These are phyloP conservation scores for Penicillium sp. DNA, from an alignment of 2,329 filamentous ascomycete genomes.

Conservation along the genomic window DNA sequence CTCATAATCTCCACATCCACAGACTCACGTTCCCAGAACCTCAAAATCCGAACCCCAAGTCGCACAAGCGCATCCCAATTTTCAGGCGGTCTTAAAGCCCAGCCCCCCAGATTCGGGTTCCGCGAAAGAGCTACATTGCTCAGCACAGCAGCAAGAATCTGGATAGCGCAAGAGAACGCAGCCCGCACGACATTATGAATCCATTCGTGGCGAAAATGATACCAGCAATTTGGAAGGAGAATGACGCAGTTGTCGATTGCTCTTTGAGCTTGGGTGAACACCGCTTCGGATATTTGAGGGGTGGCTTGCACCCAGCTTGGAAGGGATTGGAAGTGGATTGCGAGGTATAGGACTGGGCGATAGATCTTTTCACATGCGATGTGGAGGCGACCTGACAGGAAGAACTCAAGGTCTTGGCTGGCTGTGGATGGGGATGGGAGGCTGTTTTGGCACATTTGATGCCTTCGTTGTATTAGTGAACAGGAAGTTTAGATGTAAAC, in stretches of 20 bases:
- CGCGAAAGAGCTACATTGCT: constrained; percentile 5
- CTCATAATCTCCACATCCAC: constrained; percentile 23
- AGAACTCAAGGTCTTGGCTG: constrained; percentile 18
- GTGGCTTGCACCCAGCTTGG: constrained; percentile 15
- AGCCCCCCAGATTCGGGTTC: background rate
- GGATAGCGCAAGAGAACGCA: constrained; percentile 20
- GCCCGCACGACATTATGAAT: constrained; percentile 20
- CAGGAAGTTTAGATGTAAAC: background rate
- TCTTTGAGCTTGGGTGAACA: constrained; percentile 19
- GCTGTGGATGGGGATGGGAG: background rate
- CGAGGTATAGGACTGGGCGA: constrained; percentile 22
- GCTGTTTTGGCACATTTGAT: constrained; percentile 14
- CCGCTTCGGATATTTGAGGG: constrained; percentile 3
- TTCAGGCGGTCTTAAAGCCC: background rate
- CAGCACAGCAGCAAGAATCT: constrained; percentile 20
- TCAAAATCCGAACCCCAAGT: constrained; percentile 18
- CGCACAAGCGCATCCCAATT: constrained; percentile 23
- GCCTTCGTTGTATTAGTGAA: constrained; percentile 10
- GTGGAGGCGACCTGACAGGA: constrained; percentile 16
- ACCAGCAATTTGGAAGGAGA: constrained; percentile 21
- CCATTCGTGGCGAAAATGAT: constrained; percentile 25
- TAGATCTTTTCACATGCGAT: constrained; percentile 22
- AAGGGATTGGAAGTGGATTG: constrained; percentile 20
- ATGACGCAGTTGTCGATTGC: constrained; percentile 20
- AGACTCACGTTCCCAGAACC: constrained; percentile 18